phyloP scores from a whole-genome alignment of 139 green algal genomes.

The Closterium sp. region DNA sequence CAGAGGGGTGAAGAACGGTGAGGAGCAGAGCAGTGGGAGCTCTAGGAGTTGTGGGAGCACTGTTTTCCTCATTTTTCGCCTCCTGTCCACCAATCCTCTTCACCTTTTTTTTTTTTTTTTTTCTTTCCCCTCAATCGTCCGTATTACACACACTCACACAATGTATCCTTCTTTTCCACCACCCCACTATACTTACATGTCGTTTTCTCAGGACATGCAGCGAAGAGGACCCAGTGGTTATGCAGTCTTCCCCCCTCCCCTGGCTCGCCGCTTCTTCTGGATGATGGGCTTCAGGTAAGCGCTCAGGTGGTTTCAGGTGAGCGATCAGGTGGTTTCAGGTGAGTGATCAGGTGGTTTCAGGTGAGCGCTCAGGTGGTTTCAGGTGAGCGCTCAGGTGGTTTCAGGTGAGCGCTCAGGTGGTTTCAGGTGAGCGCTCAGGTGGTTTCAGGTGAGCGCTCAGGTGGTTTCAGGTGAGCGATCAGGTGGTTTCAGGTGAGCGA shows the following conservation, averaged over 20 bases:
- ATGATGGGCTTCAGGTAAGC: slow-evolving; percentile 35
- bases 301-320: not conserved
- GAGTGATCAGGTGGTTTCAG: not conserved
- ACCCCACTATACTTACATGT: not conserved
- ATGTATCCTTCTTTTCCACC: not conserved
- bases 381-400: not conserved
- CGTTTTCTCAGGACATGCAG: slow-evolving; percentile 26
- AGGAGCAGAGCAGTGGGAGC: not conserved
- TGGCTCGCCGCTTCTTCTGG: slow-evolving; percentile 30
- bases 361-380: not conserved
- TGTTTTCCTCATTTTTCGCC: no score
- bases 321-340: not conserved
- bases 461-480: not conserved
- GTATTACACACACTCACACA: slow-evolving; percentile 1
- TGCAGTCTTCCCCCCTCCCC: slow-evolving; percentile 34
- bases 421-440: not conserved
- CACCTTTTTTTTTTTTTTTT: not conserved
- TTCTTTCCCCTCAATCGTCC: no score
- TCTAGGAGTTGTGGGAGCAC: not conserved
- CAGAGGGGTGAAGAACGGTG: no score
- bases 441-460: not conserved
- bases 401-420: slow-evolving; percentile 3
- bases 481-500: no score
- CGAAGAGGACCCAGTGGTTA: slow-evolving; percentile 23
- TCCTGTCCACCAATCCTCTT: not conserved